Conservation (phyloP, 2,329 filamentous ascomycete species). For the Aphanoascus verrucosus region DNA sequence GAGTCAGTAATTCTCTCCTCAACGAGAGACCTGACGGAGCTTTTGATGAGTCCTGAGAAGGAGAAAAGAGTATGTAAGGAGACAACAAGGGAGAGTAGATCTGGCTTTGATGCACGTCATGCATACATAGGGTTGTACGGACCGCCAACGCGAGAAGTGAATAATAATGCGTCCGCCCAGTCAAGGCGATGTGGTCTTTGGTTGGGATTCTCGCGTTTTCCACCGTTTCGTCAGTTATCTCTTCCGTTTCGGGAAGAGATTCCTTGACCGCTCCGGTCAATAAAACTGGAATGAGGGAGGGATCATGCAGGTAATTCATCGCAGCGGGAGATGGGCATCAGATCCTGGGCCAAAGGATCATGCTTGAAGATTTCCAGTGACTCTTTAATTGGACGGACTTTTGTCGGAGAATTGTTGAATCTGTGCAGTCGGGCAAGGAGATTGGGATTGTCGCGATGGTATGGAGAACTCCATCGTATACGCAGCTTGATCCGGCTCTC, state of each 20-base stretch:
- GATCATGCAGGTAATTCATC: slow-evolving; percentile 6
- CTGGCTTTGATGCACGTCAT: slow-evolving; percentile 6
- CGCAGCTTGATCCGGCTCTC: too few species aligned
- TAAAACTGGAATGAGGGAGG: background rate
- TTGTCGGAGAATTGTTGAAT: slow-evolving; percentile 8
- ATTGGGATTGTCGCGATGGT: background rate
- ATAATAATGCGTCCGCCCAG: background rate
- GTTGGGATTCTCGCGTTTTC: background rate
- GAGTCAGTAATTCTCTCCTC: background rate
- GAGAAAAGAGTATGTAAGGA: background rate
- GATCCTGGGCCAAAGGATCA: slow-evolving; percentile 4
- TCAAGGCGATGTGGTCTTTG: background rate
- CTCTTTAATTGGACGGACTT: slow-evolving; percentile 4
- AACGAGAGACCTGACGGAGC: background rate
- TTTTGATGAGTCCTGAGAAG: background rate
- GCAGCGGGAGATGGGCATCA: slow-evolving; percentile 1
- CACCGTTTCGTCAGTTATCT: background rate
- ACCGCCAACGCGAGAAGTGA: background rate
- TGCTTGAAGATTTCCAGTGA: background rate
- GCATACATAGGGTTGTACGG: slow-evolving; percentile 4
- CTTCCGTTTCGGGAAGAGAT: background rate
- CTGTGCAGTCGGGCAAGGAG: background rate
- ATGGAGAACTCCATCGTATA: background rate
- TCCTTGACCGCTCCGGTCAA: background rate
- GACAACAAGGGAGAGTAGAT: background rate